Evolutionary conservation across 2,329 filamentous ascomycete genomes (phyloP).

Genomic region (Neopestalotiopsis sp.): DNA sequence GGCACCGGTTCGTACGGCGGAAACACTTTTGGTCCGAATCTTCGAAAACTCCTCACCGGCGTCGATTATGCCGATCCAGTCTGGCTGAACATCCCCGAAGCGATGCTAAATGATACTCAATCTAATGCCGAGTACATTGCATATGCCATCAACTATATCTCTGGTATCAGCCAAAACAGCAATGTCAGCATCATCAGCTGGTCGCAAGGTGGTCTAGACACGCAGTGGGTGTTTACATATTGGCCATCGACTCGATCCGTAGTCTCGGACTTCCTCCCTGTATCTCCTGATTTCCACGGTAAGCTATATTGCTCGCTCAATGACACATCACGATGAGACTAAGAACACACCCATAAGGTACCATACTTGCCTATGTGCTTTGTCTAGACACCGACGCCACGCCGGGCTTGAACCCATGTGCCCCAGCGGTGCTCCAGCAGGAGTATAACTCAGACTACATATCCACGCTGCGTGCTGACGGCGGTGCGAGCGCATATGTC

Average conservation of each 20-base stretch:
- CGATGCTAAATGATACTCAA: constrained; percentile 54
- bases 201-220: constrained; percentile 57
- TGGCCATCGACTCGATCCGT: constrained; percentile 51
- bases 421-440: constrained; percentile 54
- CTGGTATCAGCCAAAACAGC: constrained; percentile 34
- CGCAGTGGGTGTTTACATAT: constrained; percentile 62
- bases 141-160: constrained; percentile 64
- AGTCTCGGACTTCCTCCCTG: constrained; percentile 52
- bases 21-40: constrained; percentile 14
- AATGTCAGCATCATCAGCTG: constrained; percentile 37
- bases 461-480: constrained; percentile 43
- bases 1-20: constrained; percentile 21
- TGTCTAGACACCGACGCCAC: neutral
- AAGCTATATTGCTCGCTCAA: neutral
- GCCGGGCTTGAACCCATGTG: constrained; percentile 28
- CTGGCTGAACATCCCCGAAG: constrained; percentile 60
- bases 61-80: constrained; percentile 53
- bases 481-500: constrained; percentile 57
- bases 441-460: constrained; percentile 48
- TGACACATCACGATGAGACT: neutral
- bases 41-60: constrained; percentile 25
- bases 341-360: neutral
- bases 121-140: constrained; percentile 60
- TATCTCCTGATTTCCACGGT: constrained; percentile 47
- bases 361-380: constrained; percentile 1